Conservation (phyloP, 1,284 basidiomycete species). For the Mycosarcoma maydis region DNA sequence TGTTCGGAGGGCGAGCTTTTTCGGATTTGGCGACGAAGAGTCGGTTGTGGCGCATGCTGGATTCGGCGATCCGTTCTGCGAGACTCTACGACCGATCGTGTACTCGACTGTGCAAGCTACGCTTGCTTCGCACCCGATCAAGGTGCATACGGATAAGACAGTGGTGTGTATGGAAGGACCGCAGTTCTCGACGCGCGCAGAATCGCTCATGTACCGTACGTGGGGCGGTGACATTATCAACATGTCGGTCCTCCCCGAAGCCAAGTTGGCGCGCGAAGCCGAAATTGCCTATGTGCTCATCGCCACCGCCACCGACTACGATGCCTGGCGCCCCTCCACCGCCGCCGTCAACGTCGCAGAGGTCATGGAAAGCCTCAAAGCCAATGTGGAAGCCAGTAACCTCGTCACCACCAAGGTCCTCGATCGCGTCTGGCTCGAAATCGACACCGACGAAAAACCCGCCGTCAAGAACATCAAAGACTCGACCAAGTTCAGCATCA, state of each 20-base stretch:
- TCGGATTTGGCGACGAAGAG: slow-evolving; percentile 74
- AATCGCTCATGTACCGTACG: slow-evolving; percentile 90
- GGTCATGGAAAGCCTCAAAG: slow-evolving; percentile 84
- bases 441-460: slow-evolving; percentile 52
- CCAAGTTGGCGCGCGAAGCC: slow-evolving; percentile 93
- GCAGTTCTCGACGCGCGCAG: slow-evolving; percentile 90
- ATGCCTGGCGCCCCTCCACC: slow-evolving; percentile 74
- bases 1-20: slow-evolving; percentile 84
- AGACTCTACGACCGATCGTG: slow-evolving; percentile 50
- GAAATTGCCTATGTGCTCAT: slow-evolving; percentile 74
- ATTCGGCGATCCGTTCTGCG: slow-evolving; percentile 78
- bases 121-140: slow-evolving; percentile 35
- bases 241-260: slow-evolving; percentile 94
- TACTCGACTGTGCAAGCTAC: slow-evolving; percentile 43
- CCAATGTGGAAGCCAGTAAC: slow-evolving; percentile 85
- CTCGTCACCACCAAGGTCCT: slow-evolving; percentile 76
- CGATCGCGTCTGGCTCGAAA: slow-evolving; percentile 75
- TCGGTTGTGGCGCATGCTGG: slow-evolving; percentile 88
- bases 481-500: slow-evolving; percentile 71
- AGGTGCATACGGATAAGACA: slow-evolving; percentile 78
- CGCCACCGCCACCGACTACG: slow-evolving; percentile 68
- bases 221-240: slow-evolving; percentile 76
- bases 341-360: slow-evolving; percentile 87
- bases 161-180: slow-evolving; percentile 98
- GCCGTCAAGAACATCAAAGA: slow-evolving; percentile 39